These are phyloP conservation scores for Pyrus communis DNA, from an alignment of 306 rosid genomes.

Conservation along the genomic window DNA sequence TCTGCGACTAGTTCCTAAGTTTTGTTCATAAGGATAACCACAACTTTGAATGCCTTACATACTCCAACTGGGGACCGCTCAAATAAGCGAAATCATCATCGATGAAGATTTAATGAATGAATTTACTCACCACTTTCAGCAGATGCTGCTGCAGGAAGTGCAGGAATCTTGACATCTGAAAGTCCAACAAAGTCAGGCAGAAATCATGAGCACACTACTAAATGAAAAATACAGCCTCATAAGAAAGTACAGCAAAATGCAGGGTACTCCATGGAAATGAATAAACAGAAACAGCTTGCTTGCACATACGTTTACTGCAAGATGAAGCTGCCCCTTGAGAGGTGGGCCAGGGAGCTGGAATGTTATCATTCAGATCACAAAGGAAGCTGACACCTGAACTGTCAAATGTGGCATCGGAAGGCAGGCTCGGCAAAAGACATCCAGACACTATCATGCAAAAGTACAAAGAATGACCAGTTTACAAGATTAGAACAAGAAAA, in stretches of 20 bases:
- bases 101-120: not conserved
- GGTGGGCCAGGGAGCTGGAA: constrained; percentile 95
- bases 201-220: not conserved
- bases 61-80: not conserved
- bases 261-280: not conserved
- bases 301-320: constrained; percentile 70
- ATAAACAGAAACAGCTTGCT: not conserved
- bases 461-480: constrained; percentile 12
- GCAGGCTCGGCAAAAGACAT: constrained; percentile 89
- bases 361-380: constrained; percentile 93
- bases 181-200: constrained; percentile 14
- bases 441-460: constrained; percentile 60
- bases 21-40: not conserved
- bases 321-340: constrained; percentile 57
- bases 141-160: constrained; percentile 95
- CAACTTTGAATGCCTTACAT: not conserved
- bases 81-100: not conserved
- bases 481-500: not conserved
- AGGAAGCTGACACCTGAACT: constrained; percentile 77
- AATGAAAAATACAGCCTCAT: not conserved
- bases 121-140: constrained; percentile 49
- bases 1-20: not conserved
- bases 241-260: not conserved
- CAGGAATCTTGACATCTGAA: constrained; percentile 88
- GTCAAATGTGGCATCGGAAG: constrained; percentile 88